Percentiles rank a stretch among this genome's conserved stretches.
Conservation (phyloP, 2,329 filamentous ascomycete genomes). For the Aspergillus intermedius region DNA sequence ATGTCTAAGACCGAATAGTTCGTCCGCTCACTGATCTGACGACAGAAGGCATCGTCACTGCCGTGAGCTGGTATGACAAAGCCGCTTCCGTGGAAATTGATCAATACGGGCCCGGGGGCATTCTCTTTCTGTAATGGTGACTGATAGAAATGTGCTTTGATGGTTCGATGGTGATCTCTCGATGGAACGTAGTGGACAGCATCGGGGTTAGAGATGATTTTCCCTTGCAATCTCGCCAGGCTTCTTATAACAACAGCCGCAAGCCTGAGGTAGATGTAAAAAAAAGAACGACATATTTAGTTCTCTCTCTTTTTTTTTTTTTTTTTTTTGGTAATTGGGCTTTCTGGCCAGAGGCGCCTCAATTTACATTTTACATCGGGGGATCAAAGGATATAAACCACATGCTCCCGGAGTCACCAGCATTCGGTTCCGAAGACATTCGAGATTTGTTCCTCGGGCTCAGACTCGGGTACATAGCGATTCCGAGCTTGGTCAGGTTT, state of each 20-base stretch:
- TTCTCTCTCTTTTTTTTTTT: too few species aligned
- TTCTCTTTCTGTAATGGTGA: neutral
- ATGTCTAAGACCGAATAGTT: conserved; percentile 29
- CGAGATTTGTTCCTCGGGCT: too few species aligned
- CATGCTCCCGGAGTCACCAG: neutral
- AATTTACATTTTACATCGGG: too few species aligned
- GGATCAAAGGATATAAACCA: neutral
- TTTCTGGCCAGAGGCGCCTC: too few species aligned
- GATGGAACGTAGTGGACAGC: conserved; percentile 16
- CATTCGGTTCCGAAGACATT: too few species aligned
- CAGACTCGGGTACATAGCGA: too few species aligned
- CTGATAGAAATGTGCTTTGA: conserved; percentile 23
- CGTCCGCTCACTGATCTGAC: conserved; percentile 14
- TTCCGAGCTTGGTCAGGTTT: too few species aligned
- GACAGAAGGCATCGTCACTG: conserved; percentile 22
- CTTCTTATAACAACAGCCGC: neutral
- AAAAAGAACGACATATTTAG: neutral
- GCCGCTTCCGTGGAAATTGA: conserved; percentile 27
- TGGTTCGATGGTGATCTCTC: conserved; percentile 16
- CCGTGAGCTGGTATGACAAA: conserved; percentile 25
- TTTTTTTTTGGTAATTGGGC: neutral
- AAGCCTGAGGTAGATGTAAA: neutral
- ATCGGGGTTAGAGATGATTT: conserved; percentile 14
- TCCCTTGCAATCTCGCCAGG: neutral
- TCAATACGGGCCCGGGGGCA: conserved; percentile 15